A percentile compares a stretch with the other conserved stretches of the same genome.
These are phyloP conservation scores for Microstegium vimineum DNA, from an alignment of 176 grass and related monocot genomes.

Conservation along the genomic window DNA sequence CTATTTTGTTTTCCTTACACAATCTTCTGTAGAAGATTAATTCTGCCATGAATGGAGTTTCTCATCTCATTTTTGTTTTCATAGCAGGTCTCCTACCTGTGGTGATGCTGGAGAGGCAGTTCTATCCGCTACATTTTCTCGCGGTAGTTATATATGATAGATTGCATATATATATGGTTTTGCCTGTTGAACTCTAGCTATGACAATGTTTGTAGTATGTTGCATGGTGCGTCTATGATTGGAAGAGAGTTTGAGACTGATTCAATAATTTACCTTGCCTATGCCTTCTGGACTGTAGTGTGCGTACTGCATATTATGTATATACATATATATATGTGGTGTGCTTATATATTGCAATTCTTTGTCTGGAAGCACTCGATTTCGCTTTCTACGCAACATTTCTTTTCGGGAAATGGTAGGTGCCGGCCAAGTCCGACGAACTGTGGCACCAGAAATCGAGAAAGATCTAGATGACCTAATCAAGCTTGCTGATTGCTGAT, in stretches of 20 bases:
- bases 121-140: constrained; percentile 1
- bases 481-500: neutral
- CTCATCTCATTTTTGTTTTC: neutral
- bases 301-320: constrained; percentile 16
- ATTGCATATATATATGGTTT: constrained; percentile 14
- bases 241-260: constrained; percentile 26
- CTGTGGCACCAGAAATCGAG: constrained; percentile 16
- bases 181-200: constrained; percentile 7
- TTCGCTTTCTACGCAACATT: constrained; percentile 16
- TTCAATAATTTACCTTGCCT: constrained; percentile 41
- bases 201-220: constrained; percentile 29
- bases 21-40: neutral
- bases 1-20: neutral
- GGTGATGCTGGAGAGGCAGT: constrained; percentile 25
- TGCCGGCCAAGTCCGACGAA: neutral
- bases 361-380: neutral
- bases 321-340: neutral
- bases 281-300: constrained; percentile 19
- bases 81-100: constrained; percentile 17
- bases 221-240: constrained; percentile 24
- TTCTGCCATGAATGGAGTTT: neutral
- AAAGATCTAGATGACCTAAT: constrained; percentile 31
- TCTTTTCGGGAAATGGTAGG: constrained; percentile 23
- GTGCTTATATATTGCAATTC: constrained; percentile 5
- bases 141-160: neutral